Conservation (phyloP, 2,329 filamentous ascomycete species). For the Ophiostoma novo-ulmi region DNA sequence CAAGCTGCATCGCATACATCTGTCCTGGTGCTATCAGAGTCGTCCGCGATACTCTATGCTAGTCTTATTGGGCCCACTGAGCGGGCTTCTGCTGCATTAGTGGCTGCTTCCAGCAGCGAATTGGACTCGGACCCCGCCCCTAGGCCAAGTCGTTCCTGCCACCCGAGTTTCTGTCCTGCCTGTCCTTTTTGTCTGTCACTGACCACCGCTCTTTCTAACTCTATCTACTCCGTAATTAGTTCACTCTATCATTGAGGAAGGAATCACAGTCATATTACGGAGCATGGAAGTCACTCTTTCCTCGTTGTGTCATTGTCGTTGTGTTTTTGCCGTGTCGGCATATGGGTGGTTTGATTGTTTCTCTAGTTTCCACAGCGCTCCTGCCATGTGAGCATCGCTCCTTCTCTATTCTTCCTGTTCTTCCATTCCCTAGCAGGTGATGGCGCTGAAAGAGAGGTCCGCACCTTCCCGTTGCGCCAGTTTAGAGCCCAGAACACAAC, state of each 20-base stretch:
- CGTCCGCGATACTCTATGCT: conserved; percentile 1
- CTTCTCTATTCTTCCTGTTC: not conserved
- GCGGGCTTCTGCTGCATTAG: conserved; percentile 23
- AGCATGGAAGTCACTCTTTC: not conserved
- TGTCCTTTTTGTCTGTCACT: conserved; percentile 1
- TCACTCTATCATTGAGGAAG: not conserved
- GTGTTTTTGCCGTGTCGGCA: not conserved
- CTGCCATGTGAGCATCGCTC: not conserved
- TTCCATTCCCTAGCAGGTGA: conserved; percentile 14
- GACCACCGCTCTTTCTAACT: not conserved
- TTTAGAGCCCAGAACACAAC: not conserved
- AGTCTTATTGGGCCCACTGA: conserved; percentile 22
- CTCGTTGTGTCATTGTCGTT: not conserved
- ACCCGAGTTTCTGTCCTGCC: conserved; percentile 16
- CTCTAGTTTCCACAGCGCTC: not conserved
- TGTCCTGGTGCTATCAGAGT: not conserved
- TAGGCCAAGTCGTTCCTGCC: conserved; percentile 21
- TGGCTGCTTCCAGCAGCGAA: conserved; percentile 22
- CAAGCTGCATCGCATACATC: conserved; percentile 13
- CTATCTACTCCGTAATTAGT: not conserved
- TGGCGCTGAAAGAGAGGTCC: conserved; percentile 16
- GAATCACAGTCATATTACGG: not conserved
- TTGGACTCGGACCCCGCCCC: conserved; percentile 23
- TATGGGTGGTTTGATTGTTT: not conserved
- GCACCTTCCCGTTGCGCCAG: conserved; percentile 22